A percentile compares a stretch with the other conserved stretches of the same genome.
phyloP scores from a whole-genome alignment of 257 asterid species.

The Scutellaria barbata region DNA sequence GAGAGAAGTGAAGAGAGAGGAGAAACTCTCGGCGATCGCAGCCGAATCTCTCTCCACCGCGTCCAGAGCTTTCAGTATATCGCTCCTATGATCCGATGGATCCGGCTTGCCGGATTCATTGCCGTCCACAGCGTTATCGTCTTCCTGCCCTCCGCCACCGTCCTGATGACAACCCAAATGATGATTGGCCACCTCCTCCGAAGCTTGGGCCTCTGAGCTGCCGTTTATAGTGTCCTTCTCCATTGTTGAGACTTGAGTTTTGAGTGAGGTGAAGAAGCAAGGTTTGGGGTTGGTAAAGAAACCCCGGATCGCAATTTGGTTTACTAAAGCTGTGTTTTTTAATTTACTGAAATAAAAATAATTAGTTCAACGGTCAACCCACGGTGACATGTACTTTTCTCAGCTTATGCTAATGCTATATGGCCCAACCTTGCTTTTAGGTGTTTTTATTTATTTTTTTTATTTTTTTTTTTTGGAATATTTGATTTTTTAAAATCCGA shows the following conservation, averaged over 20 bases:
- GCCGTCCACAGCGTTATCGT: conserved; percentile 8
- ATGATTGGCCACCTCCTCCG: conserved; percentile 29
- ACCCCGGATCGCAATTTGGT: no score
- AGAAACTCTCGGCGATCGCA: conserved; percentile 83
- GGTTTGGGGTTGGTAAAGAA: no score
- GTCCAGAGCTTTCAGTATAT: conserved; percentile 76
- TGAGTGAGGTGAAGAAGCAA: conserved; percentile 1
- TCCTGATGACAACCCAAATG: conserved; percentile 6
- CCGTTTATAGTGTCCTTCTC: conserved; percentile 32
- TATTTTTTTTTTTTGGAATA: no score
- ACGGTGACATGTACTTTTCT: no score
- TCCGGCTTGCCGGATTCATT: conserved; percentile 36
- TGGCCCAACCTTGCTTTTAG: no score
- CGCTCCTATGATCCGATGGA: conserved; percentile 52
- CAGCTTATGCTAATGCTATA: no score
- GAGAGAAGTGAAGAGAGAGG: conserved; percentile 78
- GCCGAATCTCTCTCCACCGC: conserved; percentile 84
- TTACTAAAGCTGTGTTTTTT: no score
- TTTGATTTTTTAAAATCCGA: no score
- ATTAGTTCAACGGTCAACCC: no score
- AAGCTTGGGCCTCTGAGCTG: conserved; percentile 33
- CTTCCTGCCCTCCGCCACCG: conserved; percentile 33
- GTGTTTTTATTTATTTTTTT: no score
- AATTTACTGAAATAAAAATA: no score
- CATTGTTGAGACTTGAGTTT: conserved; percentile 27